phyloP scores from a whole-genome alignment of 2,329 filamentous ascomycete genomes.

The Colletotrichum spaethianum region DNA sequence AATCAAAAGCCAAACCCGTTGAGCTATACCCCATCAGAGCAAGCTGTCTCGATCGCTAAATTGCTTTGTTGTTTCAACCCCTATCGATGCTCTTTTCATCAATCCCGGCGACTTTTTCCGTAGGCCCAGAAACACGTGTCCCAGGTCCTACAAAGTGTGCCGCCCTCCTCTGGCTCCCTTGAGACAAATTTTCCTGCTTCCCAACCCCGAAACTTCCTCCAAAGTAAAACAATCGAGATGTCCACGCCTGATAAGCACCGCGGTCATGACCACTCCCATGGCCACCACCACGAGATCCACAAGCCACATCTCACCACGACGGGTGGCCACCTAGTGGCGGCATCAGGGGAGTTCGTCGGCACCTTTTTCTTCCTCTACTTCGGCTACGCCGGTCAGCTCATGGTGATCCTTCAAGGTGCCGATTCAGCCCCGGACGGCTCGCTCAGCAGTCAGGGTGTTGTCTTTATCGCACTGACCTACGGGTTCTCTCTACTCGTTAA shows the following conservation, averaged over 20 bases:
- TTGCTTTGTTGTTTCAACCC: neutral
- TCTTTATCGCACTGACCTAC: conserved; percentile 59
- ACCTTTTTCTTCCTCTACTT: conserved; percentile 61
- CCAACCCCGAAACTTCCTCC: neutral
- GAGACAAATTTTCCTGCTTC: neutral
- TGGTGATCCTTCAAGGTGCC: conserved; percentile 45
- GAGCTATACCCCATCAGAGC: neutral
- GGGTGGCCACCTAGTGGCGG: conserved; percentile 50
- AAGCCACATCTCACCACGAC: conserved; percentile 2
- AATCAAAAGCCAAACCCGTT: conserved; percentile 4
- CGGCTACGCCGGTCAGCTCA: conserved; percentile 52
- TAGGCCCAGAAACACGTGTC: neutral
- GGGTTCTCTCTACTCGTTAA: conserved; percentile 62
- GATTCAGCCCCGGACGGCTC: conserved; percentile 3
- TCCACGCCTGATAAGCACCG: neutral
- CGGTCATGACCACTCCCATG: neutral
- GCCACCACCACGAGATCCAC: neutral
- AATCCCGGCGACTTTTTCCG: neutral
- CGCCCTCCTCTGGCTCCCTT: neutral
- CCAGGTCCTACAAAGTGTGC: neutral
- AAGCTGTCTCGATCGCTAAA: neutral
- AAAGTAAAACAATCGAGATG: neutral
- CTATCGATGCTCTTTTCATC: neutral
- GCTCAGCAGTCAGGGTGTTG: conserved; percentile 45
- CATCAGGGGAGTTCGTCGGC: conserved; percentile 58